Conservation (phyloP, 345 rosid species). For the Citrus unshiu region DNA sequence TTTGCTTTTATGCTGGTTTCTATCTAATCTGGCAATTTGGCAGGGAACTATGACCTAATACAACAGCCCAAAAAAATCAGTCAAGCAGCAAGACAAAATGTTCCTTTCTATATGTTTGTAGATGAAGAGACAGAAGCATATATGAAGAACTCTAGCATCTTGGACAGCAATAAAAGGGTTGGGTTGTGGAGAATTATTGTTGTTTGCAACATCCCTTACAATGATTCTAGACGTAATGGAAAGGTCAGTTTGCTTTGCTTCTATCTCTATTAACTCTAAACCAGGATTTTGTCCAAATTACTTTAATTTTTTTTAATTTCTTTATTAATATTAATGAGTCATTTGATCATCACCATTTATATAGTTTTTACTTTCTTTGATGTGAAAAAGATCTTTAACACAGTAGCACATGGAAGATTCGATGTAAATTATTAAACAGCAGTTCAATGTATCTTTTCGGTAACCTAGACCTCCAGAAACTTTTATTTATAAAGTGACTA, state of each 20-base stretch:
- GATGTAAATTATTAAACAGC: background rate
- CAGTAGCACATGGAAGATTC: background rate
- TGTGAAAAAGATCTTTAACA: background rate
- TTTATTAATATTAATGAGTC: background rate
- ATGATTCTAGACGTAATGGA: slow-evolving; percentile 83
- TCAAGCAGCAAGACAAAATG: slow-evolving; percentile 49
- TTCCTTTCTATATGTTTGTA: slow-evolving; percentile 86
- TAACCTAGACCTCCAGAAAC: background rate
- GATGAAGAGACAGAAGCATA: slow-evolving; percentile 82
- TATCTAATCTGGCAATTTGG: slow-evolving; percentile 18
- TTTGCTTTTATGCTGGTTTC: slow-evolving; percentile 8
- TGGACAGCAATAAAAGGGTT: slow-evolving; percentile 51
- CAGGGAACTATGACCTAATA: slow-evolving; percentile 80
- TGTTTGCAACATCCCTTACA: slow-evolving; percentile 65
- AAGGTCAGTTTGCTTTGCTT: slow-evolving; percentile 42
- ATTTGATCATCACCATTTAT: background rate
- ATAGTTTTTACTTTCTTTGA: background rate
- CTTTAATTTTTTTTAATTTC: background rate
- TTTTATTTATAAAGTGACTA: background rate
- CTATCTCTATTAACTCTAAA: background rate
- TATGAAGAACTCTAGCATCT: slow-evolving; percentile 51
- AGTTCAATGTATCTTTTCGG: background rate
- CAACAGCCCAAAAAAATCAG: slow-evolving; percentile 75
- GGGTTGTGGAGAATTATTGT: slow-evolving; percentile 87
- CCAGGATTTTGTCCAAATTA: background rate